Evolutionary conservation across 2,329 filamentous ascomycete species (phyloP).

Genomic region (Aspergillus pseudotamarii): DNA sequence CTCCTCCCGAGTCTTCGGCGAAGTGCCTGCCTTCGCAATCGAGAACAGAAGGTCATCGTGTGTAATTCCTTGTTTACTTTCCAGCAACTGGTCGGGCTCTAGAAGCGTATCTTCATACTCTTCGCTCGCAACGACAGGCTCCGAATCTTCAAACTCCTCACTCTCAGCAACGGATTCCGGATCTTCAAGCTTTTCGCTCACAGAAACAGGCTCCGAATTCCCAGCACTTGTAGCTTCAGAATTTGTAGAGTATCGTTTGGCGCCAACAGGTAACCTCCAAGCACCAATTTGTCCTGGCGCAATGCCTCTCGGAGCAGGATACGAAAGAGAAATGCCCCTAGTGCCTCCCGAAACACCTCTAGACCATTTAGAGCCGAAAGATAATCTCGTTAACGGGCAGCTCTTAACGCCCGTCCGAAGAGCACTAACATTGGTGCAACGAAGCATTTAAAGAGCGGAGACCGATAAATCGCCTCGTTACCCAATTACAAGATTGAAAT

Average conservation of each 20-base stretch:
- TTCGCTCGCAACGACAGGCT: background rate
- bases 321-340: background rate
- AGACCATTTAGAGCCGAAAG: constrained; percentile 9
- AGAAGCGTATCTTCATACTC: background rate
- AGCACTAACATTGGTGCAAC: constrained; percentile 23
- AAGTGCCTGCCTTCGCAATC: constrained; percentile 17
- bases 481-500: background rate
- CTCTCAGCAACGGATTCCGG: background rate
- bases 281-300: background rate
- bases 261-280: background rate
- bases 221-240: background rate
- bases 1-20: constrained; percentile 2
- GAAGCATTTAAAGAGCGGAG: constrained; percentile 21
- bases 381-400: constrained; percentile 16
- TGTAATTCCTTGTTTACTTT: background rate
- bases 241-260: constrained; percentile 6
- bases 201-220: background rate
- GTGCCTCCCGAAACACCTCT: constrained; percentile 5
- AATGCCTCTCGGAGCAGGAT: background rate
- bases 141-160: background rate
- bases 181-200: background rate
- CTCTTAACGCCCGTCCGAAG: constrained; percentile 17
- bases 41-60: constrained; percentile 15
- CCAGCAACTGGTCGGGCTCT: background rate
- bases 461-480: background rate